phyloP scores from a whole-genome alignment of 352 stramenopile species.

The Blastocystis sp. region DNA sequence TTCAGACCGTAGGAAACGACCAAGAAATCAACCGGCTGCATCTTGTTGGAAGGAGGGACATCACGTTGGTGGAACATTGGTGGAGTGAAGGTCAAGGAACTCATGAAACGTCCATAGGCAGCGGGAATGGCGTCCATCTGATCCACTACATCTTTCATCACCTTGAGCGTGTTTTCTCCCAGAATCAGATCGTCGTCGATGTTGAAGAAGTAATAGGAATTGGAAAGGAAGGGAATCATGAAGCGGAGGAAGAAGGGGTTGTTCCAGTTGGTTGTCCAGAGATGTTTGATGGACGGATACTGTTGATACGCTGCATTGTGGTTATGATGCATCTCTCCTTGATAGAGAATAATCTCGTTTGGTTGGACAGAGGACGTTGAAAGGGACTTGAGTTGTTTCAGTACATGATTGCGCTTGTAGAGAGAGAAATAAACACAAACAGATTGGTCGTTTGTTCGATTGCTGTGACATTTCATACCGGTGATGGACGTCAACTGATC shows the following conservation, averaged over 20 bases:
- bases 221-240: conserved; percentile 7
- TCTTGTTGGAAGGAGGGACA: not conserved
- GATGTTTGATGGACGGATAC: not conserved
- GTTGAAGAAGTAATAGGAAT: not conserved
- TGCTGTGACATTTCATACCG: not conserved
- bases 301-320: not conserved
- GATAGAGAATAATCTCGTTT: not conserved
- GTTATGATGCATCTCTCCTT: not conserved
- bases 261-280: conserved; percentile 42
- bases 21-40: conserved; percentile 8
- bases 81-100: not conserved
- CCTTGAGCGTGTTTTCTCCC: not conserved
- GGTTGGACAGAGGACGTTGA: not conserved
- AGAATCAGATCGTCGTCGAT: conserved; percentile 43
- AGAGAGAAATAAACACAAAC: conserved; percentile 3
- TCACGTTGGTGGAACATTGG: not conserved
- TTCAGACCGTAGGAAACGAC: conserved; percentile 8
- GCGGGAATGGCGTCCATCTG: not conserved
- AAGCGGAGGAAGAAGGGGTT: conserved; percentile 28
- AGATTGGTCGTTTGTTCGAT: not conserved
- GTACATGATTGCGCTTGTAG: conserved; percentile 14
- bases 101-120: not conserved
- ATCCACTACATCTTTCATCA: not conserved
- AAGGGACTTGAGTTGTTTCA: not conserved
- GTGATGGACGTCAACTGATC: not conserved